Base-by-base conservation (phyloP, 257 asterid species). In the Leonotis leonurus region DNA sequence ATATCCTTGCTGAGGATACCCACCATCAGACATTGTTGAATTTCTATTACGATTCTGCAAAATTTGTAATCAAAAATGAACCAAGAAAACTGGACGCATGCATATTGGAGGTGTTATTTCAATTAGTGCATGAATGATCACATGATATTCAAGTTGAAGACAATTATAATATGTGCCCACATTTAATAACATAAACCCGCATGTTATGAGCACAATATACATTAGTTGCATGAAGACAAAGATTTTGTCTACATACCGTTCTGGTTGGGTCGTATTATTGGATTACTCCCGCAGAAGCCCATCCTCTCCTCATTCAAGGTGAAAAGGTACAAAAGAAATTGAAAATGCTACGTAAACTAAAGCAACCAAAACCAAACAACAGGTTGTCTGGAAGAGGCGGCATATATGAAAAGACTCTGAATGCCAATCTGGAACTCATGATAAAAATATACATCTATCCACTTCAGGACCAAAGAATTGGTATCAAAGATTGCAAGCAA, bases 21-120 rank as follows among this genome's bases (percentile, higher is more conserved):
- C 90, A 41, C 93, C 90, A 43, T 90, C 90, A 0, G 78, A 65
- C 93, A 80, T 82, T 17, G 90, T 56, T 8, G 83, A 45, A 69
- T 83, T 87, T 79, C 97, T 79, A 54, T 70, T 53, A 56, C 97
- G 96, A 70, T 87, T 87, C 97, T 90, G 97, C 93, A 90, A 54
- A 61, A 61, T 59, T 52, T 67, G 50, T n/a, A n/a, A n/a, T n/a
- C n/a, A n/a, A 65, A 36, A 72, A 74, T 77, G 77, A 77, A 81
- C 75, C 81, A 59, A 61, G 64, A 75, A 73, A 69, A 60, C 29
- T 35, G 18, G 35, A 37, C 2, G 14, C 41, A 41, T 21, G 13
- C 62, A 59, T 3, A 6, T 30, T 46, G 26, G 56, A n/a, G 36
- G 45, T 6, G 5, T 50, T 8, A 40, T 37, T 56, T 2, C 35